Evolutionary conservation across 495 filamentous ascomycete genomes (phyloP).

Genomic region (Arthonia radiata): DNA sequence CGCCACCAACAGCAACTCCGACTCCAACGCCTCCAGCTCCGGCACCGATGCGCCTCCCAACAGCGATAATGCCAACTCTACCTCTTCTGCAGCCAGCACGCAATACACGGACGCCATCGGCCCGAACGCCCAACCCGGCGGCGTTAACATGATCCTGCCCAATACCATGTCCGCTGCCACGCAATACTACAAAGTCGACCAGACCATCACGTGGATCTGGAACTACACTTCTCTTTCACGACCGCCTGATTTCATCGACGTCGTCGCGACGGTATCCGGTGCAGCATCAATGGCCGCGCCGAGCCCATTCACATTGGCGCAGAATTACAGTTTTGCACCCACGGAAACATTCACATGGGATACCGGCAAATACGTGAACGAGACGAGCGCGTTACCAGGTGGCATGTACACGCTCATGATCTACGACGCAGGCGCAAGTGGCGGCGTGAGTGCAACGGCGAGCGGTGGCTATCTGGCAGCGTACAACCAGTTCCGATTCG

Average conservation of each 20-base stretch:
- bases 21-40: no score
- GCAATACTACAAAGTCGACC: constrained; percentile 71
- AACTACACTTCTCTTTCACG: constrained; percentile 77
- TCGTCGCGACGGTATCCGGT: constrained; percentile 59
- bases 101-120: no score
- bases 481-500: constrained; percentile 41
- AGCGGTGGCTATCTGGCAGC: constrained; percentile 47
- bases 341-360: constrained; percentile 53
- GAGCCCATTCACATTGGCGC: constrained; percentile 38
- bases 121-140: constrained; percentile 38
- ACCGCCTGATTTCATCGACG: constrained; percentile 54
- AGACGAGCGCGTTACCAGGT: constrained; percentile 23
- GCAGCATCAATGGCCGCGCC: no score
- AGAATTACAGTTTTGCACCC: constrained; percentile 31
- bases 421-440: constrained; percentile 44
- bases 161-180: constrained; percentile 24
- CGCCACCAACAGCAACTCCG: no score
- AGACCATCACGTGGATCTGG: constrained; percentile 70
- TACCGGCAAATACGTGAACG: constrained; percentile 40
- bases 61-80: no score
- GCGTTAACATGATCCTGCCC: constrained; percentile 64
- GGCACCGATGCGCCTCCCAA: no score
- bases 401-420: constrained; percentile 70
- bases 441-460: constrained; percentile 33
- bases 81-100: no score